Base-by-base conservation (phyloP, 2,329 filamentous ascomycete genomes). In the Fusarium buharicum region DNA sequence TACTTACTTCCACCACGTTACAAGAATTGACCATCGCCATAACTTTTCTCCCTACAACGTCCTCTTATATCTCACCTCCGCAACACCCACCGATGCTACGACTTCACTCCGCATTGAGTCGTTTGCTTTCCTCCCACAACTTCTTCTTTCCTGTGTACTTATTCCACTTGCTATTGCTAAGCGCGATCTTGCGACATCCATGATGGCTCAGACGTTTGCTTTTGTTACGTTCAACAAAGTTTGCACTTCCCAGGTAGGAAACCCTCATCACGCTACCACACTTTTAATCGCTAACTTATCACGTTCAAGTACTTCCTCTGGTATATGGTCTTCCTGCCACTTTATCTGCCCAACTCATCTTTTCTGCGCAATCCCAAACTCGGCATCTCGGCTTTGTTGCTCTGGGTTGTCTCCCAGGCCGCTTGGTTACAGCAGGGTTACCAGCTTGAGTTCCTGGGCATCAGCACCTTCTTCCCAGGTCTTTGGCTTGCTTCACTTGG, bases 221-320 rank as follows among this genome's bases (percentile, higher is more conserved):
- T 99, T 99, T 76, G 95, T 98, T 4, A 89, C 93, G 0, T 98
- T 98, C 70, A 99, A 99, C 79, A 99, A 99, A 80, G 95, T 99
- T 61, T 98, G 94, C 83, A 99, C 95, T 4, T 97, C 93, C 72
- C 94, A 98, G 84, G 92, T 95, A 84, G 63, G 83, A 73, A 38
- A 17, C 0, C 20, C 16, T 31, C 16, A n/a, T 11, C 10, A 5
- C 28, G 16, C 14, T 24, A 17, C 4, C 11, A 33, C 14, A 9
- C 16, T 17, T 39, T 13, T 22, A 12, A 13, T 10, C 37, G 33
- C 64, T 73, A 31, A 72, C 48, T n/a, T 14, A 6, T 2, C 1
- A 13, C 16, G 12, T 22, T 27, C 11, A 97, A 28, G 92, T 99
- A 99, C 75, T 99, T 99, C 76, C 85, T 99, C 45, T 99, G 95